Conservation (phyloP, 2,329 filamentous ascomycete genomes). For the Lachnellula suecica region DNA sequence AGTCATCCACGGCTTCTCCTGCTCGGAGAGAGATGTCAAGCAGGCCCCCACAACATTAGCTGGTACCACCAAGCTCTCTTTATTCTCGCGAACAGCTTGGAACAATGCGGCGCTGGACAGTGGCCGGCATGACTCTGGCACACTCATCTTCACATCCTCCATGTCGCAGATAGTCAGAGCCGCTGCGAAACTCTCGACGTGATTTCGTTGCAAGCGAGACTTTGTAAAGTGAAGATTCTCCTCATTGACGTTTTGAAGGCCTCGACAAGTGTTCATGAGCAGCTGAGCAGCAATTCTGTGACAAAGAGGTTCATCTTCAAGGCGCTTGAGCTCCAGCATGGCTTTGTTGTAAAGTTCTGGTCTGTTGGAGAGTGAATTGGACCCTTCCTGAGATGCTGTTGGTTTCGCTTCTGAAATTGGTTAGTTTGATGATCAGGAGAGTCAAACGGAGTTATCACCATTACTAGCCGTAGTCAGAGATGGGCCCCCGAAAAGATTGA, state of each 20-base stretch:
- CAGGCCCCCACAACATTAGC: constrained; percentile 45
- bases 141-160: constrained; percentile 45
- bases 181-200: constrained; percentile 58
- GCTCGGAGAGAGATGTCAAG: constrained; percentile 50
- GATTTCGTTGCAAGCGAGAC: constrained; percentile 38
- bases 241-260: constrained; percentile 28
- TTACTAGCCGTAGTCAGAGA: neutral
- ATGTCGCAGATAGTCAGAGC: constrained; percentile 65
- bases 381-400: neutral
- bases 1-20: constrained; percentile 61
- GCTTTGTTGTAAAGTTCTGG: constrained; percentile 32
- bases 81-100: constrained; percentile 36
- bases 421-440: neutral
- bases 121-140: constrained; percentile 50
- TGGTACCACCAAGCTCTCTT: constrained; percentile 29
- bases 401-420: neutral
- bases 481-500: neutral
- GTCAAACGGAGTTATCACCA: neutral
- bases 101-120: constrained; percentile 35
- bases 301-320: constrained; percentile 33
- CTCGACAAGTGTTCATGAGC: constrained; percentile 33
- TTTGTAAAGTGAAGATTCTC: constrained; percentile 28
- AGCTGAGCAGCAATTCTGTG: constrained; percentile 33
- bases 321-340: constrained; percentile 29
- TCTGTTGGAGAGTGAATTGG: constrained; percentile 12